Base-by-base conservation (phyloP, 768 basidiomycete species). In the Strobilomyces confusus region DNA sequence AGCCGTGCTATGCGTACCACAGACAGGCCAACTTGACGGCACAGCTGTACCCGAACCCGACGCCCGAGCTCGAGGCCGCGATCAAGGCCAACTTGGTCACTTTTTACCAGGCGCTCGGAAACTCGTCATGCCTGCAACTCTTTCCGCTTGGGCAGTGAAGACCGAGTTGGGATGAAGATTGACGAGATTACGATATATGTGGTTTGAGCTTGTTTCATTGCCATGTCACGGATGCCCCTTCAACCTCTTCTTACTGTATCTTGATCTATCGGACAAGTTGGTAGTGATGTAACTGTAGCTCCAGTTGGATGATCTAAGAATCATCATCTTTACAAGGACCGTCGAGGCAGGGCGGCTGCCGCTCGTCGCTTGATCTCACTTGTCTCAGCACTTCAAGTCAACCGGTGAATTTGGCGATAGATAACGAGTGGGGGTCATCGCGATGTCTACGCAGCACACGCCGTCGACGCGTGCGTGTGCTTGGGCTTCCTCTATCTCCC, bases 51-150 rank as follows among this genome's bases (percentile, higher is more conserved):
- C 64, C 64, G 4, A 29, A 66, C 13, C 64, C 64, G 20, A 55
- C 53, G 2, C 5, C 56, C 6, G 56, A 65, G 3, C 64, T 65
- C 23, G 33, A 47, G 44, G 11, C 47, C 1, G 64, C 64, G 38
- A 66, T 66, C 55, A 63, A 55, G 43, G 53, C 44, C 32, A 68
- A 59, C 23, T 14, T 67, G 43, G 38, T 40, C 32, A 60, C 58
- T 9, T 55, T 64, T 8, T 58, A 59, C 43, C 3, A 56, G 37
- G 19, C 43, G 11, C 17, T 64, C 30, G 8, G 20, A 17, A 34
- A 66, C 3, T 33, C 58, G 6, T 43, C 4, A 7, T 64, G 63
- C 42, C 9, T 49, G 22, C 54, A 63, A 17, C 17, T 56, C 34
- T 63, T 56, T 36, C 63, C 64, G 4, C 60, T 11, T 9, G 58